Percentiles rank a stretch among this genome's conserved stretches.
These are phyloP conservation scores for Canariomyces notabilis DNA, from an alignment of 2,329 filamentous ascomycete species.

Conservation along the genomic window DNA sequence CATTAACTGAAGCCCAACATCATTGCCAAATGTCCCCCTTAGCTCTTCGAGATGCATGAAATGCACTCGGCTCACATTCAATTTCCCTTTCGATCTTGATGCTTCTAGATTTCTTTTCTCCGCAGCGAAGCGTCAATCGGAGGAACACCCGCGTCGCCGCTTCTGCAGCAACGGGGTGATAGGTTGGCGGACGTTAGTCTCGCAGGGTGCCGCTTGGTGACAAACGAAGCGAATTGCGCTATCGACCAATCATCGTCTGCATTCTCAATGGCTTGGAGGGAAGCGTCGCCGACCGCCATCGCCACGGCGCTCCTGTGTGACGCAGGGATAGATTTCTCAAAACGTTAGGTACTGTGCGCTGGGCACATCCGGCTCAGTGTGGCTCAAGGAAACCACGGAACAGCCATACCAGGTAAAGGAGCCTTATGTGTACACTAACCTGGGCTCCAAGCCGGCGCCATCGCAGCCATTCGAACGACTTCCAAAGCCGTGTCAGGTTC, in stretches of 20 bases:
- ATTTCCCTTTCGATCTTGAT: conserved; percentile 8
- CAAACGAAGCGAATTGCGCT: neutral
- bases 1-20: conserved; percentile 1
- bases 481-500: too few relatives aligned
- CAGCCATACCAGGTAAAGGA: too few relatives aligned
- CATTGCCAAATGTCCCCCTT: neutral
- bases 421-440: too few relatives aligned
- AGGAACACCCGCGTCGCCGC: conserved; percentile 3
- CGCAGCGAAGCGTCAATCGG: conserved; percentile 8
- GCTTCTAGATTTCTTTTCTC: neutral
- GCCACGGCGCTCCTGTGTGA: too few relatives aligned
- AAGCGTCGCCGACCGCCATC: too few relatives aligned
- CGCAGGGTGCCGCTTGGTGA: conserved; percentile 4
- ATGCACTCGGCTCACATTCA: neutral
- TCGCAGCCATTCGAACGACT: too few relatives aligned
- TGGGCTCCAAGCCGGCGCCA: too few relatives aligned
- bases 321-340: too few relatives aligned
- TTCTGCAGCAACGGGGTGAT: conserved; percentile 5
- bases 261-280: neutral
- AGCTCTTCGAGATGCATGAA: conserved; percentile 1
- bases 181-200: neutral
- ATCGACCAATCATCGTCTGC: too few relatives aligned
- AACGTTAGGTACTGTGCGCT: too few relatives aligned
- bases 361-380: too few relatives aligned
- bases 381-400: too few relatives aligned